Evolutionary conservation across 2,329 filamentous ascomycete genomes (phyloP).

Genomic region (Ophiocordyceps camponoti-floridani): DNA sequence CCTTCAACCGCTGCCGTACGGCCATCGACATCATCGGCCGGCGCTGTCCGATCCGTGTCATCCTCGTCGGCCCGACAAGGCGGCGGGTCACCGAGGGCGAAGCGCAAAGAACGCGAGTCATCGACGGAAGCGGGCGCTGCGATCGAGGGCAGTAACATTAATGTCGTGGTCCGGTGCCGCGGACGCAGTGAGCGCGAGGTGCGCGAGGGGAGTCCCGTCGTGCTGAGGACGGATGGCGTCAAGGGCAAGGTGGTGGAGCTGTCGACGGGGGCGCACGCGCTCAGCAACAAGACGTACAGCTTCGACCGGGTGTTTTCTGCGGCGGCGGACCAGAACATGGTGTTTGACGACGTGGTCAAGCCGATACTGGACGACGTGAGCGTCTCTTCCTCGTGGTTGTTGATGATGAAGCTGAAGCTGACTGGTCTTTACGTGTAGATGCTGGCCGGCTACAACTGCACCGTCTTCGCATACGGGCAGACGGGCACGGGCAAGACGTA

Average conservation of each 20-base stretch:
- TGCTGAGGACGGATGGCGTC: slow-evolving; percentile 73
- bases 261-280: slow-evolving; percentile 78
- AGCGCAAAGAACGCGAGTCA: slow-evolving; percentile 77
- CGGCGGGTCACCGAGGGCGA: slow-evolving; percentile 23
- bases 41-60: not conserved
- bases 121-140: slow-evolving; percentile 36
- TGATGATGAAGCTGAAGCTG: not conserved
- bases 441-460: slow-evolving; percentile 89
- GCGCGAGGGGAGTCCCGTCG: slow-evolving; percentile 84
- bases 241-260: slow-evolving; percentile 72
- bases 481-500: slow-evolving; percentile 98
- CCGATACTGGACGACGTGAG: slow-evolving; percentile 83
- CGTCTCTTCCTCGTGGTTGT: not conserved
- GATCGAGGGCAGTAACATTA: slow-evolving; percentile 84
- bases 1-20: slow-evolving; percentile 6
- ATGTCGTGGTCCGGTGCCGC: slow-evolving; percentile 87
- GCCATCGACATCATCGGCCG: slow-evolving; percentile 1
- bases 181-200: slow-evolving; percentile 87
- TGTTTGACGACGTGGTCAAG: slow-evolving; percentile 89
- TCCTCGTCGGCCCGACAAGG: slow-evolving; percentile 19
- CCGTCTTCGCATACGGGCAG: slow-evolving; percentile 95
- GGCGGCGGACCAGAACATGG: slow-evolving; percentile 80
- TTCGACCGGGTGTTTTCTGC: slow-evolving; percentile 97
- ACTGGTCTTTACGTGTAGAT: slow-evolving; percentile 37
- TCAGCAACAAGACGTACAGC: slow-evolving; percentile 90